Percentiles rank a stretch among this genome's conserved stretches.
These are phyloP conservation scores for Azolla pinnata DNA, from an alignment of 75 land plant genomes.

Conservation along the genomic window DNA sequence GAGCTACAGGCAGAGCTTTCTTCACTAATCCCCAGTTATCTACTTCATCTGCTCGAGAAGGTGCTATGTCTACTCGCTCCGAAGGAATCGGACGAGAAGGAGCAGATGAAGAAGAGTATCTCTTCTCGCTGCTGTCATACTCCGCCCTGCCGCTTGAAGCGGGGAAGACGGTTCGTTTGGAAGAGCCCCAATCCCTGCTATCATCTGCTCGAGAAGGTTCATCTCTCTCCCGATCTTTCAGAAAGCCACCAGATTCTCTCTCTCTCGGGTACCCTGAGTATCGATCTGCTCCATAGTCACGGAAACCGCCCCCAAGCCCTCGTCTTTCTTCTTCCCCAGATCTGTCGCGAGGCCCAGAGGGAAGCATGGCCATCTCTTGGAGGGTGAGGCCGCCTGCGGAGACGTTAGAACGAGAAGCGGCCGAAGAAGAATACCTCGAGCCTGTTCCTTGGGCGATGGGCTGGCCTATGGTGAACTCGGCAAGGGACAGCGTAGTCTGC, in stretches of 20 bases:
- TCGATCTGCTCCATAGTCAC: conserved; percentile 17
- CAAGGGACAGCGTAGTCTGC: conserved; percentile 34
- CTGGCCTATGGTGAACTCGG: conserved; percentile 41
- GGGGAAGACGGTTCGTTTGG: neutral
- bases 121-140: conserved; percentile 35
- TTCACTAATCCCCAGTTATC: conserved; percentile 56
- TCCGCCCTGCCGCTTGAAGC: conserved; percentile 18
- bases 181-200: conserved; percentile 9
- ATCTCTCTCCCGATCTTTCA: conserved; percentile 2
- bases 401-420: neutral
- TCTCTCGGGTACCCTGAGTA: conserved; percentile 2
- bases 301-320: conserved; percentile 57
- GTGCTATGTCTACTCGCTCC: conserved; percentile 32
- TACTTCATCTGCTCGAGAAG: conserved; percentile 66
- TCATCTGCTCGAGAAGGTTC: conserved; percentile 20
- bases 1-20: conserved; percentile 18
- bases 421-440: conserved; percentile 1
- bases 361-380: conserved; percentile 63
- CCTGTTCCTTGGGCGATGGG: conserved; percentile 26
- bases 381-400: conserved; percentile 40
- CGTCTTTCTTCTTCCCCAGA: conserved; percentile 41
- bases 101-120: conserved; percentile 21
- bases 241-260: conserved; percentile 2
- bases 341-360: conserved; percentile 72
- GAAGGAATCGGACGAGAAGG: too few species aligned